Percentiles rank a stretch among this genome's conserved stretches.
phyloP scores from a whole-genome alignment of 2,329 filamentous ascomycete species.

The Aureobasidium sp. region DNA sequence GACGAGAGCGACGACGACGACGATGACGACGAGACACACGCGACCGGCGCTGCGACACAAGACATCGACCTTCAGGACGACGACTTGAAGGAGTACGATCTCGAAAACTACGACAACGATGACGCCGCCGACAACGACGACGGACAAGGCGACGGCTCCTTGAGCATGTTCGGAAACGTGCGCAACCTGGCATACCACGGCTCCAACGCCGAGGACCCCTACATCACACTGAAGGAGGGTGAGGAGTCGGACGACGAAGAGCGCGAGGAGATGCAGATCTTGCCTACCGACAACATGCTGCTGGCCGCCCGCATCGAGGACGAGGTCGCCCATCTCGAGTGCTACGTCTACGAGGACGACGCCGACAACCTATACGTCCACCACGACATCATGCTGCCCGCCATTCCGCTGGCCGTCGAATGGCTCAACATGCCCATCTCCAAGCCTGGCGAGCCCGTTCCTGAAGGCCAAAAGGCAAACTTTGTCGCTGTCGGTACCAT shows the following conservation, averaged over 20 bases:
- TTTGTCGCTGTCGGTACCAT: slow-evolving; percentile 95
- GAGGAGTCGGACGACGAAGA: slow-evolving; percentile 70
- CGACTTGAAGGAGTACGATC: slow-evolving; percentile 90
- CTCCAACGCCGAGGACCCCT: slow-evolving; percentile 90
- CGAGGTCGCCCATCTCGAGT: slow-evolving; percentile 90
- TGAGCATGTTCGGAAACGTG: slow-evolving; percentile 93
- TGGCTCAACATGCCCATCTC: slow-evolving; percentile 92
- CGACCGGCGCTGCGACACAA: slow-evolving; percentile 17
- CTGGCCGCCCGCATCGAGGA: slow-evolving; percentile 93
- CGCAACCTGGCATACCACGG: slow-evolving; percentile 91
- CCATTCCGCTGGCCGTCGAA: slow-evolving; percentile 90
- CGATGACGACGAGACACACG: slow-evolving; percentile 22
- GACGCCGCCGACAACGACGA: slow-evolving; percentile 56
- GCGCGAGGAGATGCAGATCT: slow-evolving; percentile 84
- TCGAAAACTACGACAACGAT: slow-evolving; percentile 92
- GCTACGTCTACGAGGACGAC: slow-evolving; percentile 94
- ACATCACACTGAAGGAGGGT: slow-evolving; percentile 75
- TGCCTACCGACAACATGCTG: slow-evolving; percentile 87
- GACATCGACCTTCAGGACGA: slow-evolving; percentile 51
- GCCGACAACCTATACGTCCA: slow-evolving; percentile 97
- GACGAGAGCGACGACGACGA: slow-evolving; percentile 58
- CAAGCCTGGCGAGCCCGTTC: slow-evolving; percentile 51
- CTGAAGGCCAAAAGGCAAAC: slow-evolving; percentile 64
- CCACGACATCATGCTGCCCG: slow-evolving; percentile 98
- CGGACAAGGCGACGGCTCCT: slow-evolving; percentile 52